Evolutionary conservation across 2,329 filamentous ascomycete species (phyloP), one percentile per base, ranked within the genome.

Genomic region (Claviceps cyperi): DNA sequence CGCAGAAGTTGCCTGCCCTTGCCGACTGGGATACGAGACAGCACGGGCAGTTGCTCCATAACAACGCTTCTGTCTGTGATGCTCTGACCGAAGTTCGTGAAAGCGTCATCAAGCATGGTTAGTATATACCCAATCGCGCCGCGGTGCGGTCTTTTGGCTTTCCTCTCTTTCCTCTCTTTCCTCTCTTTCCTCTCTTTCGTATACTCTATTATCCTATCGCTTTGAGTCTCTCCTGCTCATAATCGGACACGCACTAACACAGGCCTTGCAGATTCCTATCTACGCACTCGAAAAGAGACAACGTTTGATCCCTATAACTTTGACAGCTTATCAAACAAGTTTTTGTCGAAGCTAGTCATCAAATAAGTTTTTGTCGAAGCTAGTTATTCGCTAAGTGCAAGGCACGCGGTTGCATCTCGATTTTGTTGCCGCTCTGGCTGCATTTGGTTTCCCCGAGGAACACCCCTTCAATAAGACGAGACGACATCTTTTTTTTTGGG

Each of bases 301-400:
- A 87, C 84, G 68, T 97, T 95, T 67, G 85, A 95, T 71, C 82
- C 86, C 59, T 80, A 84, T 60, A 87, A 97, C 72, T 97, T 96
- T 64, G 91, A 97, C 72, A 92, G 83, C 53, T 70, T 97, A 64
- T 94, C 90, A 49, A 96, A 95, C 75, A 97, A 96, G 74, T 96
- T 97, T 74, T 72, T 96, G 58, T 94, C 90, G 38, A 94, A 94
- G 71, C 80, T 97, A 62, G 90, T 96, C 65, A 95, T 96, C 67
- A 49, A 96, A 95, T 76, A 97, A 96, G 74, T 96, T 97, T 74
- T 72, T 96, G 58, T 94, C 90, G 38, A 94, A 94, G 71, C 80
- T 97, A 62, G 90, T 96, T 65, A 95, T 88, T 91, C 60, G 86
- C 91, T 62, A 94, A 94, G 72, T 94, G 51, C 47, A 48, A 24